phyloP scores from a whole-genome alignment of 108 stramenopile species.

The Fragilariopsis cylindrus region DNA sequence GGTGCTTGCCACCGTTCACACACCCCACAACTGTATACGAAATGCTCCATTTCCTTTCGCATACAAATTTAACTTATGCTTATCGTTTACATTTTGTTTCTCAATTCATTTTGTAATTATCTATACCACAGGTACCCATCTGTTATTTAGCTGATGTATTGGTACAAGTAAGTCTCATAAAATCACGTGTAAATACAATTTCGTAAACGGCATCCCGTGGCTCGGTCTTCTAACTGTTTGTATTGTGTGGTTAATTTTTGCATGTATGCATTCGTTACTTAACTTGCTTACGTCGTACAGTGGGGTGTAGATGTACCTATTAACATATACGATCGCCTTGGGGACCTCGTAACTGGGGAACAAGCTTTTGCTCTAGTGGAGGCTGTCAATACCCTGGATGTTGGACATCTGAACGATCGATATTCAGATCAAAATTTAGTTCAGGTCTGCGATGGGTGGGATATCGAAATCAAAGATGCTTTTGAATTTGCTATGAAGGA shows the following conservation, averaged over 20 bases:
- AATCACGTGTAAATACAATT: no score
- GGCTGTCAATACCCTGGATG: constrained; percentile 81
- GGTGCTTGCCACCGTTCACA: no score
- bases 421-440: constrained; percentile 73
- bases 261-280: no score
- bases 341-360: constrained; percentile 88
- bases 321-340: constrained; percentile 59
- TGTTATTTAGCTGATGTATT: constrained; percentile 85
- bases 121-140: constrained; percentile 47
- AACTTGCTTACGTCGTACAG: neutral
- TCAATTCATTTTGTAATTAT: no score
- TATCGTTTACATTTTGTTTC: no score
- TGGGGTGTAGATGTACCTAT: constrained; percentile 86
- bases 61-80: no score
- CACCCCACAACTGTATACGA: no score
- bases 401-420: constrained; percentile 65
- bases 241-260: no score
- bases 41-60: no score
- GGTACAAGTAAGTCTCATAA: constrained; percentile 8
- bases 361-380: constrained; percentile 87
- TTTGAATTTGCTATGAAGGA: constrained; percentile 80
- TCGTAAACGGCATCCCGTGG: no score
- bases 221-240: no score
- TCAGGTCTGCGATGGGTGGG: constrained; percentile 66
- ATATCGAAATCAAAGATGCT: constrained; percentile 72